Base-by-base conservation (phyloP, 768 basidiomycete genomes). In the Royoungia palumana region DNA sequence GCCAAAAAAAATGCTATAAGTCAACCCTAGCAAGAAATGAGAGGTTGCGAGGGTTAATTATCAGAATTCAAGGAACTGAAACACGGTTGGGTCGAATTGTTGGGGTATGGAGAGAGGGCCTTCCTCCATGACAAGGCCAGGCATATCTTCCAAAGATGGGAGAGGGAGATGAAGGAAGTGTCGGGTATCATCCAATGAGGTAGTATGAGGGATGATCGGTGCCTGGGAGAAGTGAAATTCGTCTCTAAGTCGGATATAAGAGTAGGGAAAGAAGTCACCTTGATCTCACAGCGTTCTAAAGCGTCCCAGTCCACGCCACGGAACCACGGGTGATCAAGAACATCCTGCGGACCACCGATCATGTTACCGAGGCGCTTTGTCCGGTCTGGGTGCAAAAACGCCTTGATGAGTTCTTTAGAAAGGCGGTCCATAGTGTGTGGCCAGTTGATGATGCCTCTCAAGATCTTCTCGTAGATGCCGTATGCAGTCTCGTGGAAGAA, bases 401-500 rank as follows among this genome's bases (percentile, higher is more conserved):
- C 86, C 55, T 80, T 79, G 64, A 99, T 87, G 47, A 99, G 77
- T 56, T 92, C 89, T 56, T 85, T 85, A 37, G 94, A 95, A 24
- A 94, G 80, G 17, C 83, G 81, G 63, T 98, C 94, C 75, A 97
- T 85, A 53, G 81, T 84, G 49, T 77, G 78, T n/a, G 95, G 95
- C 85, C 93, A 97, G 55, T 89, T 81, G 40, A 96, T 86, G 51
- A 85, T 80, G 24, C 90, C 90, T 49, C 79, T 81, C 35, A 99
- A 74, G 55, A 99, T 97, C 73, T 94, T 95, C 73, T 99, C 95
- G 68, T 98, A 98, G 70, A 97, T 97, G 39, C 92, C 94, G 67
- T 95, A 89, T 0, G 94, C 87, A n/a, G 92, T 91, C 67, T 96
- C 91, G 64, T 97, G 94, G 69, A 92, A 97, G 77, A 98, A 99